phyloP scores from a whole-genome alignment of 306 rosid species.

The Begonia fuchsioides region DNA sequence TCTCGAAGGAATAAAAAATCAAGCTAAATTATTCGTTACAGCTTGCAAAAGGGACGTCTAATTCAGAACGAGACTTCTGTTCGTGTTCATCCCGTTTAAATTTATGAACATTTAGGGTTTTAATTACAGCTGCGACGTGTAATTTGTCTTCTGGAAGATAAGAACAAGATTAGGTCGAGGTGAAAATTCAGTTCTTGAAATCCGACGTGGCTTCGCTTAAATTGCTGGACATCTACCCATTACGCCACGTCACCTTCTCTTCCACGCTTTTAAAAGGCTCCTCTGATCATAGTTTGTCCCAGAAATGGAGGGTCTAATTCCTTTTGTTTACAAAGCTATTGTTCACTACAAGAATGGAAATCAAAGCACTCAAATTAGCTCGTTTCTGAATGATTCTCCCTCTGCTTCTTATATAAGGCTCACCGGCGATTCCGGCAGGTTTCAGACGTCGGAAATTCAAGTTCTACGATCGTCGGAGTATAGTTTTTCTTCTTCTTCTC shows the following conservation, averaged over 20 bases:
- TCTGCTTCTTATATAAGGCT: constrained; percentile 25
- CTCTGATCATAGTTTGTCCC: constrained; percentile 1
- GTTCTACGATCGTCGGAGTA: constrained; percentile 19
- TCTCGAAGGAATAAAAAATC: too few species aligned
- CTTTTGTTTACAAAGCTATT: constrained; percentile 69
- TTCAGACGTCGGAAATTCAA: background rate
- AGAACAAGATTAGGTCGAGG: constrained; percentile 8
- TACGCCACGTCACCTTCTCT: constrained; percentile 38
- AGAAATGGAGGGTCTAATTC: constrained; percentile 83
- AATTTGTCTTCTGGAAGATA: too few species aligned
- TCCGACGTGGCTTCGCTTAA: constrained; percentile 40
- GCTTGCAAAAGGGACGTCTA: too few species aligned
- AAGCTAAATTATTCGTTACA: too few species aligned
- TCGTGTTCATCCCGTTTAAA: too few species aligned
- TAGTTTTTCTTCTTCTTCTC: constrained; percentile 24
- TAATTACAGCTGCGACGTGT: too few species aligned
- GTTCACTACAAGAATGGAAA: constrained; percentile 51
- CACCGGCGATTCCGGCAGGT: constrained; percentile 26
- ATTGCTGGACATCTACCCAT: constrained; percentile 43
- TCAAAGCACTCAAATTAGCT: constrained; percentile 25
- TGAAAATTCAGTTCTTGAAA: constrained; percentile 21
- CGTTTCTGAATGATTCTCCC: constrained; percentile 63
- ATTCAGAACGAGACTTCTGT: too few species aligned
- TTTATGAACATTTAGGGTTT: too few species aligned
- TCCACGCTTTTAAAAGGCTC: constrained; percentile 13